Base-by-base conservation (phyloP, 495 filamentous ascomycete species). In the Geoglossum glabrum region DNA sequence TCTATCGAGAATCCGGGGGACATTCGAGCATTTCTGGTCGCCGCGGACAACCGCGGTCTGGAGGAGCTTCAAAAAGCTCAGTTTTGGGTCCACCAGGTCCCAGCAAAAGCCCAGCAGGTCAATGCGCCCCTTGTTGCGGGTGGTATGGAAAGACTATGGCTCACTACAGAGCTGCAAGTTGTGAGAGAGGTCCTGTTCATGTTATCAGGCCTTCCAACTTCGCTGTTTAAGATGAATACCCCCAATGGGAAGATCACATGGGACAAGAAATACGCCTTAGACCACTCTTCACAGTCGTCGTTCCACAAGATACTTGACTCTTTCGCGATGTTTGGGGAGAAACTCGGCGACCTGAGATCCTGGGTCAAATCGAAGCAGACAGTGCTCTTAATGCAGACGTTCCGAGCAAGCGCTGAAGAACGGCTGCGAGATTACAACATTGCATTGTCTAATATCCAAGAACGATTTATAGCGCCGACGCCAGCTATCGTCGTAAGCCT, bases 151-250 rank as follows among this genome's bases (percentile, higher is more conserved):
- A 60, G 67, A 60, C 61, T 67, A 61, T 62, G 60, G 61, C 50
- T 70, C 56, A 59, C 93, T 34, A 81, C 85, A 0, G 88, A 92
- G 63, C 70, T 85, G 1, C 84, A 90, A 57, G 66, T 80, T 4
- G 71, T 90, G 33, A 81, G 90, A 45, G 90, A 97, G 61, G 73
- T 79, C 0, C 71, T 94, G 0, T 90, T 85, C 61, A 90, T 95
- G 87, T 76, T 97, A 0, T 75, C 79, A 33, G 89, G 87, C 0
- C 70, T 94, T 21, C 78, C 82, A 36, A 93, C 86, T 0, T 82
- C 79, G 21, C 66, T 95, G 6, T 94, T 85, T 57, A 62, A 63
- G 61, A 69, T 13, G 72, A 78, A 50, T 64, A 69, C 11, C 69
- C 78, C n/a, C 67, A 75, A 3, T 79, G 72, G 65, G 1, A n/a